Percentiles rank a stretch among this genome's conserved stretches.
Evolutionary conservation across 2,329 filamentous ascomycete species (phyloP).

Genomic region (Arthrinium phaeospermum): DNA sequence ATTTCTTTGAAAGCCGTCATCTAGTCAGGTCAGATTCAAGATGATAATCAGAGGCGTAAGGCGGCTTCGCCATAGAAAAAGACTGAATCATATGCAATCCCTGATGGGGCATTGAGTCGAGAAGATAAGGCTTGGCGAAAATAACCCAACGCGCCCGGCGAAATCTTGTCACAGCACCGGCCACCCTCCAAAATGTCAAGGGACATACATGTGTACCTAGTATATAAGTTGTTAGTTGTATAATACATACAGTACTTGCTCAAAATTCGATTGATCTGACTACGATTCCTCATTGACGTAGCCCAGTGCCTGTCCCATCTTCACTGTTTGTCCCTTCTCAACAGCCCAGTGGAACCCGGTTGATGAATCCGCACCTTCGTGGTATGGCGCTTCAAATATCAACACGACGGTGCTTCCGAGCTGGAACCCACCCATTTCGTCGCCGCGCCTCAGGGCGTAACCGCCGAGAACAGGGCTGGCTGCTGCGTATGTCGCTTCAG

Average conservation of each 20-base stretch:
- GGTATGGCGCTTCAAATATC: conserved; percentile 90
- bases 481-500: conserved; percentile 84
- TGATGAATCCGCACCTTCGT: conserved; percentile 61
- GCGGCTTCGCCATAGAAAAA: not conserved
- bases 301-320: conserved; percentile 87
- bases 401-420: conserved; percentile 93
- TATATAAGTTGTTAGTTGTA: not conserved
- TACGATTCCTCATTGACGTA: conserved; percentile 60
- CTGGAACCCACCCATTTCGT: conserved; percentile 99
- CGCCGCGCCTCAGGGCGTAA: conserved; percentile 82
- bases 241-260: conserved; percentile 10
- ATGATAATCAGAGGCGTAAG: not conserved
- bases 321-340: conserved; percentile 84
- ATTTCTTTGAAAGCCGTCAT: not conserved
- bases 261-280: not conserved
- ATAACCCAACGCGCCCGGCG: not conserved
- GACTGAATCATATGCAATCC: not conserved
- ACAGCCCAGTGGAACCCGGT: conserved; percentile 86
- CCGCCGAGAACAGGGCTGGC: conserved; percentile 82
- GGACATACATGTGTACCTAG: not conserved
- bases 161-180: not conserved
- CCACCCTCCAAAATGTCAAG: not conserved
- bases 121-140: not conserved
- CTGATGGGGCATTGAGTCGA: not conserved
- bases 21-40: not conserved